Conservation (phyloP, 2,329 filamentous ascomycete genomes). For the Gnomoniopsis sp. region DNA sequence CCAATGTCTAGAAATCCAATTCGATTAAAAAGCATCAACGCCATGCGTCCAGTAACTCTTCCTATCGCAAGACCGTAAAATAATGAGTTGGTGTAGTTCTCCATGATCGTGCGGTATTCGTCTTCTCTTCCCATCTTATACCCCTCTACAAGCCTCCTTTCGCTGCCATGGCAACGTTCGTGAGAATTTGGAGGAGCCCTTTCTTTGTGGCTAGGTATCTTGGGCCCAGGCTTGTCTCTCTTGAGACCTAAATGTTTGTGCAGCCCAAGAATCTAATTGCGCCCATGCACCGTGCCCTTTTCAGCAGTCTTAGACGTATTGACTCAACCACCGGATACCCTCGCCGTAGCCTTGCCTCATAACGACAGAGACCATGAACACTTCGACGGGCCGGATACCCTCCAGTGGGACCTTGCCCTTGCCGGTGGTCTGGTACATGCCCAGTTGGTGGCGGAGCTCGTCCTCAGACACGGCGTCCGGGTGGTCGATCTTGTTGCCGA, state of each 20-base stretch:
- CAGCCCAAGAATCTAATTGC: background rate
- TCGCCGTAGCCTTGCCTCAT: slow-evolving; percentile 96
- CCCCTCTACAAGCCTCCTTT: slow-evolving; percentile 1
- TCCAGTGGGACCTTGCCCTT: slow-evolving; percentile 90
- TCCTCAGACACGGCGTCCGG: slow-evolving; percentile 94
- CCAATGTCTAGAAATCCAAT: slow-evolving; percentile 1
- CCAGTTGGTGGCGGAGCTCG: slow-evolving; percentile 86
- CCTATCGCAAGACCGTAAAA: slow-evolving; percentile 14
- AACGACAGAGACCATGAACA: slow-evolving; percentile 99
- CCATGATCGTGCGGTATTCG: background rate
- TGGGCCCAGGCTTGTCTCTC: slow-evolving; percentile 13
- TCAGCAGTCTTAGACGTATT: slow-evolving; percentile 68
- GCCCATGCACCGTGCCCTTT: too few species aligned
- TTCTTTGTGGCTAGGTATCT: too few species aligned
- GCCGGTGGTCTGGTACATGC: slow-evolving; percentile 92
- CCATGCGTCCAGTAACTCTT: slow-evolving; percentile 16
- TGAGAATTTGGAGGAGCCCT: too few species aligned
- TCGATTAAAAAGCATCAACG: slow-evolving; percentile 17
- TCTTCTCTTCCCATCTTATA: background rate
- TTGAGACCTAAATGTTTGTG: background rate
- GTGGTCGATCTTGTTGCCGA: slow-evolving; percentile 99
- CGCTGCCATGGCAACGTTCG: background rate
- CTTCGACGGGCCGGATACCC: slow-evolving; percentile 90
- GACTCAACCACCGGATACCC: slow-evolving; percentile 85
- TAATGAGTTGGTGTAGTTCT: background rate